Evolutionary conservation across 2,329 filamentous ascomycete genomes (phyloP), one percentile per base, ranked within the genome.

Genomic region (Sphaerulina populicola): DNA sequence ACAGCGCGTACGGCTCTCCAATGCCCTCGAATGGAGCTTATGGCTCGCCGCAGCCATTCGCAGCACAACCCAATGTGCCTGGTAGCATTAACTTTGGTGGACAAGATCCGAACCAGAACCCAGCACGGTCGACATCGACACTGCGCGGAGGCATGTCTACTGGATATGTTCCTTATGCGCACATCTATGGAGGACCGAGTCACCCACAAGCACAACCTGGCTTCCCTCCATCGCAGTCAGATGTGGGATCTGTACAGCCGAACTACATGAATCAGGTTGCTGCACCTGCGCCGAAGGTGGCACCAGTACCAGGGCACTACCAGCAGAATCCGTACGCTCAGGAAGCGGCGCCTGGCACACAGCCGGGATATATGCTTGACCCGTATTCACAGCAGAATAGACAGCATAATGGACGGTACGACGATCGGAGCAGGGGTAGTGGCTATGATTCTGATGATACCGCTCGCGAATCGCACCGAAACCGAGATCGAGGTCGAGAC

Each of bases 141-240:
- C 46, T 53, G 44, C 58, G 53, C 35, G 58, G 52, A 27, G 58
- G 51, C 35, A 54, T 62, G 49, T 55, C 57, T 12, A 57, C 56
- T 36, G 60, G 62, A 40, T 68, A 68, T 42, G 60, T 68, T 2
- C 66, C 66, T 6, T 68, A 68, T 41, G 59, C 65, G 21, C 50
- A 68, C 49, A 62, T 68, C 45, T 68, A 68, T 49, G 63, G 60
- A 35, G 56, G 54, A 21, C 53, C 61, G 10, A 53, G 45, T 14
- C 48, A 56, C 27, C 10, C 44, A 14, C 46, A 47, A 15, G 42
- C 38, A 12, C 36, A 55, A 27, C 33, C 31, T 4, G 44, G 47
- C 27, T 57, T 50, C 31, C 52, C 54, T 6, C 56, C 58, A 38
- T 57, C 62, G 21, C 37, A 51, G 10, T 60, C 62, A 7, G 51